Base-by-base conservation (phyloP, 495 filamentous ascomycete species). In the Penicillium cataractarum region DNA sequence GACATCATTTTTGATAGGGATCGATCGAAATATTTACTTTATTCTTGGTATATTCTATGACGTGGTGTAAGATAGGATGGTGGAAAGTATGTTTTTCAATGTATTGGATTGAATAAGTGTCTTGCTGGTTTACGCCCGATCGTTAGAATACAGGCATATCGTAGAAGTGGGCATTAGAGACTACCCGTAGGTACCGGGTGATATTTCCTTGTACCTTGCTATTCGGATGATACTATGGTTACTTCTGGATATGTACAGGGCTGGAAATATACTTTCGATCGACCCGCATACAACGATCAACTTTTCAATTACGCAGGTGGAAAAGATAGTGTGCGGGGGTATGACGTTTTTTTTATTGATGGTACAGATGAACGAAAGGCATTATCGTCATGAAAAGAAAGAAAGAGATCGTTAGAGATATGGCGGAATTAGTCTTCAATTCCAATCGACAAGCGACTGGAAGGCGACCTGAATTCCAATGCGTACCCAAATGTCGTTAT, bases 1-100 rank as follows among this genome's bases (percentile, higher is more conserved):
- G 65, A 67, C 61, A 63, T 67, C 65, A 62, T 57, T 19, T 56
- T 27, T 15, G 27, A 46, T 21, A 29, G 40, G 2, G 3, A 19
- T 29, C 15, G 8, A 13, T 42, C 9, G 27, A 39, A 40, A 31
- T 22, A 0, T 21, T 9, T 21, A 6, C n/a, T 42, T 21, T 9
- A 17, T 26, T 56, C 40, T n/a, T 53, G 6, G 13, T 21, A 40
- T 39, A 56, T 22, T 27, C 21, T n/a, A 8, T 24, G 19, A 55
- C 13, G 6, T 0, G 1, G 27, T 53, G 26, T 13, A 26, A 48
- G 17, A 19, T 19, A 19, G 7, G 2, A 46, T 39, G 39, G 44
- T 6, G 22, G 5, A 26, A 27, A 8, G 44, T 6, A 8, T 27
- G 6, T 10, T 7, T 7, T 9, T 12, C n/a, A 21, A 8, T 1